phyloP scores from a whole-genome alignment of 805 yeast genomes.

The Ogataea neopini region DNA sequence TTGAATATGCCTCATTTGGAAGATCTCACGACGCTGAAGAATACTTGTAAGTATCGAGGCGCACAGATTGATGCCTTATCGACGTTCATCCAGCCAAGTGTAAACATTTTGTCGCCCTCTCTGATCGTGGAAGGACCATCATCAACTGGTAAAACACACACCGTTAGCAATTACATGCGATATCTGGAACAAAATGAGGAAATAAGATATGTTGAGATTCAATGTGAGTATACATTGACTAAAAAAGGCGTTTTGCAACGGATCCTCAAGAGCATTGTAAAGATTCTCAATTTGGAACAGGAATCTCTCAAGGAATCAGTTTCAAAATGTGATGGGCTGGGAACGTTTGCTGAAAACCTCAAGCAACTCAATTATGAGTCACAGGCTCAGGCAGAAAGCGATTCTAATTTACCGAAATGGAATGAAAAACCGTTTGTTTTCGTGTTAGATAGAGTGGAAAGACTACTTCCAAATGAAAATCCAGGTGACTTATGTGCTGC shows the following conservation, averaged over 20 bases:
- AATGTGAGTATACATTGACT: slow-evolving; percentile 48
- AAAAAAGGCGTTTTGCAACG: slow-evolving; percentile 42
- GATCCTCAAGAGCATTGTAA: slow-evolving; percentile 38
- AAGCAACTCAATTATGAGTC: slow-evolving; percentile 35
- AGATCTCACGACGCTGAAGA: slow-evolving; percentile 1
- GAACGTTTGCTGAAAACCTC: slow-evolving; percentile 42
- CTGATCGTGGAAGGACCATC: slow-evolving; percentile 49
- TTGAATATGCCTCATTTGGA: slow-evolving; percentile 10
- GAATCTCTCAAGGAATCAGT: slow-evolving; percentile 18
- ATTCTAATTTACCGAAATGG: background rate
- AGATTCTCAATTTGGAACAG: slow-evolving; percentile 6
- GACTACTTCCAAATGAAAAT: slow-evolving; percentile 34
- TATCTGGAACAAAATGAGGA: slow-evolving; percentile 18
- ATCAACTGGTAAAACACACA: slow-evolving; percentile 49
- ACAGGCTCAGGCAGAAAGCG: background rate
- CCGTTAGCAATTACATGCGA: slow-evolving; percentile 36
- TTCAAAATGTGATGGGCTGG: slow-evolving; percentile 42
- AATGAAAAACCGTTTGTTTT: slow-evolving; percentile 40
- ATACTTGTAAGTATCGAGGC: slow-evolving; percentile 30
- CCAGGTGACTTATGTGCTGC: slow-evolving; percentile 42
- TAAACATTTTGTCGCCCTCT: slow-evolving; percentile 35
- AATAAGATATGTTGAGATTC: slow-evolving; percentile 35
- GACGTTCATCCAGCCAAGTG: slow-evolving; percentile 36
- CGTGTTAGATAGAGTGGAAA: slow-evolving; percentile 49
- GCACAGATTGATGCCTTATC: slow-evolving; percentile 39